Base-by-base conservation (phyloP, 2,329 filamentous ascomycete species). In the Raffaelea arxii region DNA sequence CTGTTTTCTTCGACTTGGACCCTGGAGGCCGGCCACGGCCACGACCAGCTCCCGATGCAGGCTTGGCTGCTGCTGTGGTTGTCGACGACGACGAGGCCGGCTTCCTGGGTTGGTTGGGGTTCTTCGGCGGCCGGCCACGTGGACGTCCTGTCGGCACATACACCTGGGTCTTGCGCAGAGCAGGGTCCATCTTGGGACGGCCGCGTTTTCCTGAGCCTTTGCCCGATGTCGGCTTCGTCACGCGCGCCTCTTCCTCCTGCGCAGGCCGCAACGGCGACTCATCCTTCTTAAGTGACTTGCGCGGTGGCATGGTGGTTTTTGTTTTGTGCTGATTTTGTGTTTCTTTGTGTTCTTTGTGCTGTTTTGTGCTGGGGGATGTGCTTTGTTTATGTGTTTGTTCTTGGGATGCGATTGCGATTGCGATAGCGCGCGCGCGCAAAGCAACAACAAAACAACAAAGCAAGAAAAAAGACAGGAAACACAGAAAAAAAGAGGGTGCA, bases 111-210 rank as follows among this genome's bases (percentile, higher is more conserved):
- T 49, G 44, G 11, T 49, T 48, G 7, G 54, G 50, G 46, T 52
- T 48, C 47, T 54, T 54, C 46, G 52, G 49, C 4, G 54, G 53
- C 2, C 54, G 51, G 27, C 54, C 54, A 22, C 55, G 54, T 4
- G 51, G 51, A 27, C 55, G 54, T 19, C 55, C 55, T 4, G 55
- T 55, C 6, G 55, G 54, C 46, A 54, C 55, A 40, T 54, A 54
- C 21, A 39, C 44, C 49, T 51, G 46, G 4, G 49, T 51, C 51
- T 55, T 54, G 48, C 54, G 54, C 50, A 49, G 47, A 3, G 49
- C 24, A 30, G 54, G 54, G 44, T 56, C 54, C 51, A 54, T 50
- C 36, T 50, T 51, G 7, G 55, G 55, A 6, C 55, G 54, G 32
- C 55, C 55, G 22, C 55, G 55, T 46, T 51, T 52, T 42, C 50